Conservation (phyloP, 1,284 basidiomycete species). For the Sparassis latifolia region DNA sequence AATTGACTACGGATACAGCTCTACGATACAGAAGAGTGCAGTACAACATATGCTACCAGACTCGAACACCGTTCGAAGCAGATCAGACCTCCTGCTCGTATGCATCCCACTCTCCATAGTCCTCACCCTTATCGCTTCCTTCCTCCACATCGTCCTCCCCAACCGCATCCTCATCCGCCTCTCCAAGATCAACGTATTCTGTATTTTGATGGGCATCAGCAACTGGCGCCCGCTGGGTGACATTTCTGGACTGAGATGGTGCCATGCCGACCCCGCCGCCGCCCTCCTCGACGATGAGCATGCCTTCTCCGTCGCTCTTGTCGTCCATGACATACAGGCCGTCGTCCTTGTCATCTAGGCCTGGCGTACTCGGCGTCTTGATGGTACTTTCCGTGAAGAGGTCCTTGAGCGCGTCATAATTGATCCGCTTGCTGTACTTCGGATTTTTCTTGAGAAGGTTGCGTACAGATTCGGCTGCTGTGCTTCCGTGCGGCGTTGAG, state of each 20-base stretch:
- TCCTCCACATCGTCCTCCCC: slow-evolving; percentile 25
- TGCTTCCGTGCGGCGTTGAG: slow-evolving; percentile 63
- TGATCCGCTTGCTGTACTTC: slow-evolving; percentile 84
- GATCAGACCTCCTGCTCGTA: slow-evolving; percentile 39
- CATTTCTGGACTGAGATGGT: slow-evolving; percentile 9
- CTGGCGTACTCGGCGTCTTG: slow-evolving; percentile 21
- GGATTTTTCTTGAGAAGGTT: slow-evolving; percentile 77
- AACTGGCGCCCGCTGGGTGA: slow-evolving; percentile 7
- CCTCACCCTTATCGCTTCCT: slow-evolving; percentile 30
- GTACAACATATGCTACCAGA: too few relatives aligned
- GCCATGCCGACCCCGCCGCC: slow-evolving; percentile 29
- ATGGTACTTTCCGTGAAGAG: slow-evolving; percentile 56
- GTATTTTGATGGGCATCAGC: slow-evolving; percentile 8
- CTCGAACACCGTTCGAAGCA: neutral
- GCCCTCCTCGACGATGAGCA: slow-evolving; percentile 42
- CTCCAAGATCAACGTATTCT: slow-evolving; percentile 13
- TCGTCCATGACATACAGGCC: slow-evolving; percentile 39
- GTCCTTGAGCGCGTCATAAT: slow-evolving; percentile 79
- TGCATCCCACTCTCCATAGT: slow-evolving; percentile 32
- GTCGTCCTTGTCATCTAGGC: slow-evolving; percentile 29
- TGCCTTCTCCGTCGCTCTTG: slow-evolving; percentile 44
- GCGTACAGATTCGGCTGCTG: slow-evolving; percentile 75
- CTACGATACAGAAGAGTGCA: too few relatives aligned
- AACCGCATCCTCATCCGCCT: slow-evolving; percentile 19
- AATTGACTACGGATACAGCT: too few relatives aligned